Evolutionary conservation across 1,284 basidiomycete species (phyloP).

Genomic region (Trichosporon coremiiforme): DNA sequence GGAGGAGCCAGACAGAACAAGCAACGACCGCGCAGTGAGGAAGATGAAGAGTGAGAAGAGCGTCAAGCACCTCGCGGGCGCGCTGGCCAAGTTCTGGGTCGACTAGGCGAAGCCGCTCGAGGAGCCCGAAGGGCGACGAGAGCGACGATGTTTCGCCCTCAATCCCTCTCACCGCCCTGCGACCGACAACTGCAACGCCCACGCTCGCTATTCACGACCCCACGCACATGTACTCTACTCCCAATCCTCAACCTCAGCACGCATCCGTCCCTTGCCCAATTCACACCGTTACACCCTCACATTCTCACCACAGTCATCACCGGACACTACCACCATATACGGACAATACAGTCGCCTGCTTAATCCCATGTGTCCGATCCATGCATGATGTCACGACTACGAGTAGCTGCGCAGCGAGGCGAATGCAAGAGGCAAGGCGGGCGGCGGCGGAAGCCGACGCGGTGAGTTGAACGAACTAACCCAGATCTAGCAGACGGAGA

Average conservation of each 20-base stretch:
- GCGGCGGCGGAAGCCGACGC: neutral
- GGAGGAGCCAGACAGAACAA: neutral
- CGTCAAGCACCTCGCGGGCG: slow-evolving; percentile 45
- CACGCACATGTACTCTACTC: too few relatives aligned
- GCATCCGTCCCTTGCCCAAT: slow-evolving; percentile 1
- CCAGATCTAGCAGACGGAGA: too few relatives aligned
- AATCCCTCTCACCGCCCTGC: too few relatives aligned
- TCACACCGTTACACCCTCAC: too few relatives aligned
- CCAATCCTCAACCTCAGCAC: neutral
- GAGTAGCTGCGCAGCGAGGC: too few relatives aligned
- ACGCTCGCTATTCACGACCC: too few relatives aligned
- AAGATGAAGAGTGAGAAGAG: slow-evolving; percentile 45
- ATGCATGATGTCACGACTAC: neutral
- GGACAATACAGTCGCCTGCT: slow-evolving; percentile 11
- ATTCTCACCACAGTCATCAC: neutral
- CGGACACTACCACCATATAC: neutral
- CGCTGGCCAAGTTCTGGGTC: slow-evolving; percentile 51
- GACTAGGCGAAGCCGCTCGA: slow-evolving; percentile 38
- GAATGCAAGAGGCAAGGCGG: too few relatives aligned
- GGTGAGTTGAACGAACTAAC: too few relatives aligned
- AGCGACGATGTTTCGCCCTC: too few relatives aligned
- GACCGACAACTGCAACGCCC: too few relatives aligned
- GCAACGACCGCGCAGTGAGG: slow-evolving; percentile 29
- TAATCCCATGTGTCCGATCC: slow-evolving; percentile 9
- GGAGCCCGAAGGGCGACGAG: neutral